Base-by-base conservation (phyloP, 2,329 filamentous ascomycete species). In the Capronia coronata region DNA sequence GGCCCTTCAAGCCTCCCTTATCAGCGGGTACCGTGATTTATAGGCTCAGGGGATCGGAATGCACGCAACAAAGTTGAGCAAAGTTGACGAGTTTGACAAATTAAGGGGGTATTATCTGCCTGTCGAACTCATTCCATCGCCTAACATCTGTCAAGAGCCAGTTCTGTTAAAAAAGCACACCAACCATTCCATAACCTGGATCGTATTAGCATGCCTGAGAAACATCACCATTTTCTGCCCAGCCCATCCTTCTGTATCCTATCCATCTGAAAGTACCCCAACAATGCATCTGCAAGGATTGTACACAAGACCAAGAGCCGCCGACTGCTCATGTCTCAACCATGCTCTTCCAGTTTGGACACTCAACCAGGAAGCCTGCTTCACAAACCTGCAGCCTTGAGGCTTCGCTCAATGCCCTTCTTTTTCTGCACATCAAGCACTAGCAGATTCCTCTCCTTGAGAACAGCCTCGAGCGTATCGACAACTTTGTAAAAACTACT, bases 401-500 rank as follows among this genome's bases (percentile, higher is more conserved):
- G 50, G 45, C 53, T 57, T 21, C 48, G 64, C 9, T 62, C 55
- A 83, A 89, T 88, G 76, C 84, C 85, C 70, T 80, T 83, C 57
- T 75, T 74, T 67, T 82, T 84, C 46, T 68, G 71, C 57, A 76
- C 75, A 62, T 88, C 86, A 30, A 78, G 71, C 21, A 95, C 80
- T 23, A 94, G 69, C 59, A 90, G 71, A 21, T 75, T 75, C 22
- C 83, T 79, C 52, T 73, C 73, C 56, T 74, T 75, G 64, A 94
- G 81, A 13, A 87, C 78, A 16, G 78, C 74, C 57, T 83, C 77
- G 60, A 96, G 75, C 2, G 85, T 84, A 51, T 89, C 84, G 21
- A 94, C 79, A 8, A 95, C 86, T 63, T 81, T 83, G 64, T 87
- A 79, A 70, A 97, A 94, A 59, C 86, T 93, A 61, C 85, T 93